phyloP scores from a whole-genome alignment of 768 basidiomycete genomes.

The Coprinellus micaceus region DNA sequence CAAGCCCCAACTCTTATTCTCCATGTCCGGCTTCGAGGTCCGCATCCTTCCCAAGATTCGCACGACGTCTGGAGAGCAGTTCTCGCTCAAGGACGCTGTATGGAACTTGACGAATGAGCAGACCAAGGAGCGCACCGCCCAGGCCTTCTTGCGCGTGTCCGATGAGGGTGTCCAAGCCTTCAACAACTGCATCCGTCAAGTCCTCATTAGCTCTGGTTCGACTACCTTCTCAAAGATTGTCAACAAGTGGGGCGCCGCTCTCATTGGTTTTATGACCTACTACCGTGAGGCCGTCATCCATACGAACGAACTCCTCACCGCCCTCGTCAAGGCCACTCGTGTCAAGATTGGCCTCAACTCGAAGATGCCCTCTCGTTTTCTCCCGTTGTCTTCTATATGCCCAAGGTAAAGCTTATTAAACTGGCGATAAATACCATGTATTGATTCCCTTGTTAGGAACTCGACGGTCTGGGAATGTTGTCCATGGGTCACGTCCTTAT shows the following conservation, averaged over 20 bases:
- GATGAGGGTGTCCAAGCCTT: slow-evolving; percentile 96
- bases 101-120: slow-evolving; percentile 98
- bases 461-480: slow-evolving; percentile 97
- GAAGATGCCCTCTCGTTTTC: slow-evolving; percentile 99
- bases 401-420: slow-evolving; percentile 52
- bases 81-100: slow-evolving; percentile 92
- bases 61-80: slow-evolving; percentile 94
- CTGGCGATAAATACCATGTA: not conserved
- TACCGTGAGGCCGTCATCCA: slow-evolving; percentile 98
- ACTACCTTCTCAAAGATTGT: slow-evolving; percentile 99
- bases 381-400: slow-evolving; percentile 92
- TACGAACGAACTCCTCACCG: slow-evolving; percentile 93
- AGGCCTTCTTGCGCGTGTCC: slow-evolving; percentile 96
- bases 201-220: slow-evolving; percentile 97
- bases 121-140: slow-evolving; percentile 95
- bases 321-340: slow-evolving; percentile 95
- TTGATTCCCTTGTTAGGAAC: slow-evolving; percentile 48
- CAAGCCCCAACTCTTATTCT: slow-evolving; percentile 96
- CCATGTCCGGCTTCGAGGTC: slow-evolving; percentile 98
- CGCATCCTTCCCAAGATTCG: slow-evolving; percentile 96
- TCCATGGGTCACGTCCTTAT: slow-evolving; percentile 99
- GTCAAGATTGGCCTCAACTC: slow-evolving; percentile 98
- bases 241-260: slow-evolving; percentile 97
- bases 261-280: slow-evolving; percentile 96
- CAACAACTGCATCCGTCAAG: slow-evolving; percentile 95